phyloP scores from a whole-genome alignment of 2,329 filamentous ascomycete species.

The Beauveria pseudobassiana region DNA sequence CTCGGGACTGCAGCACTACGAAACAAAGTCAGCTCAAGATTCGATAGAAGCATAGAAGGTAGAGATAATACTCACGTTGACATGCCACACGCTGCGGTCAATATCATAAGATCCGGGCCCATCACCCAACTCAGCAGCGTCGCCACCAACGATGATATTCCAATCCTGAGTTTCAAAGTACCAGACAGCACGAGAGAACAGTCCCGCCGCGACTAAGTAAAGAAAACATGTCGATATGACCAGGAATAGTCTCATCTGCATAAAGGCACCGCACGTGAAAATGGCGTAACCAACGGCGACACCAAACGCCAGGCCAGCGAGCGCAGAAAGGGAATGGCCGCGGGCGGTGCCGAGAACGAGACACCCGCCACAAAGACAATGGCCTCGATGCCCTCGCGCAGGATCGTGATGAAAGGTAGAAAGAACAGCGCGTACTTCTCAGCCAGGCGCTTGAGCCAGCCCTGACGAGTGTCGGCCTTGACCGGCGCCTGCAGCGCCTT shows the following conservation, averaged over 20 bases:
- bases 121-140: conserved; percentile 39
- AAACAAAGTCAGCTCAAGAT: background rate
- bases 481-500: conserved; percentile 53
- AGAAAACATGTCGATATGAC: conserved; percentile 74
- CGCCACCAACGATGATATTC: conserved; percentile 55
- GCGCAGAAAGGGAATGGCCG: conserved; percentile 70
- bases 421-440: conserved; percentile 84
- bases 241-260: conserved; percentile 61
- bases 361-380: conserved; percentile 87
- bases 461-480: conserved; percentile 34
- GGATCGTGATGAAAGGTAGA: conserved; percentile 79
- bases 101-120: conserved; percentile 78
- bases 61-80: conserved; percentile 52
- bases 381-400: conserved; percentile 79
- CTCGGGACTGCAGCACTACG: conserved; percentile 67
- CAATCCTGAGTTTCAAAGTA: conserved; percentile 63
- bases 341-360: conserved; percentile 65
- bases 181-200: conserved; percentile 77
- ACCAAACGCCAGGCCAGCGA: conserved; percentile 66
- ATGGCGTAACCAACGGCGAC: conserved; percentile 61
- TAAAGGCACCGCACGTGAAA: conserved; percentile 57
- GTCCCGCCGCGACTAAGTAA: conserved; percentile 75
- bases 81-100: conserved; percentile 70
- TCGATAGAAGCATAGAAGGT: background rate
- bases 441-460: conserved; percentile 50